phyloP scores from a whole-genome alignment of 108 stramenopile genomes.

The Cyclostephanos tholiformis region DNA sequence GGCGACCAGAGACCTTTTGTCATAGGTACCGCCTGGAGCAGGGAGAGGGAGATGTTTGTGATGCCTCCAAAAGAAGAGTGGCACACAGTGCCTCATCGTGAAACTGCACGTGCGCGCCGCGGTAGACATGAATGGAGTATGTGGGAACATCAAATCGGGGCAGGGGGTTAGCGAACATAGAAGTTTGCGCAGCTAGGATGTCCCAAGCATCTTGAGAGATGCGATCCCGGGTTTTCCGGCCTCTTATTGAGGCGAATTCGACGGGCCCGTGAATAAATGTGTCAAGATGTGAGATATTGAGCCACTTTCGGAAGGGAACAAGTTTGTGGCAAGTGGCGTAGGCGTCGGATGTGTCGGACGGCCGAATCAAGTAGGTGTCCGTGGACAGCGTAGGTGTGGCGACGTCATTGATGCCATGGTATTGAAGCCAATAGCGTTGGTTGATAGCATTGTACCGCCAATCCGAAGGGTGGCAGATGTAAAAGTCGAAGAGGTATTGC shows the following conservation, averaged over 20 bases:
- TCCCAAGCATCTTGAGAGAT: not conserved
- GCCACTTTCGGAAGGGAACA: not conserved
- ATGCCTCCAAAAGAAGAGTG: no score
- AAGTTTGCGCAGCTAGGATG: not conserved
- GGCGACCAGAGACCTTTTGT: no score
- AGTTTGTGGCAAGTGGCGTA: not conserved
- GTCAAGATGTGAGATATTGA: not conserved
- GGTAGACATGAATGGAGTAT: conserved; percentile 4
- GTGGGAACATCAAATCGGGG: not conserved
- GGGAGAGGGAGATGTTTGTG: no score
- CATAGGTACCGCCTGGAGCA: no score
- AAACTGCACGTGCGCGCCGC: not conserved
- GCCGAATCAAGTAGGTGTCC: not conserved
- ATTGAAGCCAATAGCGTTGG: conserved; percentile 3
- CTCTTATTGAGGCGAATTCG: not conserved
- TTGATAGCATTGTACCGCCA: not conserved
- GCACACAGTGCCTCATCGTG: no score
- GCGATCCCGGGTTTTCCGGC: conserved; percentile 2
- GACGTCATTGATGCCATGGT: not conserved
- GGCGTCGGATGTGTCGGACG: not conserved
- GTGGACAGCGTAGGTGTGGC: not conserved
- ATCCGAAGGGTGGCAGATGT: not conserved
- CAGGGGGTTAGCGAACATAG: not conserved
- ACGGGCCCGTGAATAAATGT: conserved; percentile 1
- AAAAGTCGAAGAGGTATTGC: not conserved